phyloP scores from a whole-genome alignment of 116 monocot species.

The Trichopus zeylanicus region DNA sequence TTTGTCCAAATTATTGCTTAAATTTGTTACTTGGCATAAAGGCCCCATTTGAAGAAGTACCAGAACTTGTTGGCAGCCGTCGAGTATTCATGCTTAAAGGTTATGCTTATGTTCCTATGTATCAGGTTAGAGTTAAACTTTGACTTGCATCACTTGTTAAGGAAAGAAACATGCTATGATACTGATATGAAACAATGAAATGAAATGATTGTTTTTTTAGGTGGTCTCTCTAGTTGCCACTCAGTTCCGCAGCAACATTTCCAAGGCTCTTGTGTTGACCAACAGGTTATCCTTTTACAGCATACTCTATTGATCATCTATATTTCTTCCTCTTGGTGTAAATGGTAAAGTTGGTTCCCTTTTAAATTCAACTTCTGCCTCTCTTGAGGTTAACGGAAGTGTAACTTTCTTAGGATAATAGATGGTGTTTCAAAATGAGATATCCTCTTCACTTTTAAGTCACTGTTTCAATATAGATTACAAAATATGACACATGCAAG shows the following conservation, averaged over 20 bases:
- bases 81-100: slow-evolving; percentile 81
- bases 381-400: too few relatives aligned
- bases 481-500: too few relatives aligned
- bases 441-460: too few relatives aligned
- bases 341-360: too few relatives aligned
- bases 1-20: background rate
- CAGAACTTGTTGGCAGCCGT: slow-evolving; percentile 79
- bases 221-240: slow-evolving; percentile 77
- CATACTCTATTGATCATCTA: too few relatives aligned
- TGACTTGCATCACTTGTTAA: background rate
- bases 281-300: slow-evolving; percentile 75
- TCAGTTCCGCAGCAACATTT: slow-evolving; percentile 80
- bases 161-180: background rate
- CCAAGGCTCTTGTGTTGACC: slow-evolving; percentile 85
- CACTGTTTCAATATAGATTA: too few relatives aligned
- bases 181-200: background rate
- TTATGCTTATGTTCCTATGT: slow-evolving; percentile 93
- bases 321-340: too few relatives aligned
- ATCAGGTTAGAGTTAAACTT: slow-evolving; percentile 46
- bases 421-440: too few relatives aligned
- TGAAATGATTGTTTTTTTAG: slow-evolving; percentile 20
- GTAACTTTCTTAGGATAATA: too few relatives aligned
- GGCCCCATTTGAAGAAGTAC: slow-evolving; percentile 96
- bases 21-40: slow-evolving; percentile 7
- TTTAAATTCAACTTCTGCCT: too few relatives aligned